Base-by-base conservation (phyloP, 75 land plant species). In the Azolla pinnata region DNA sequence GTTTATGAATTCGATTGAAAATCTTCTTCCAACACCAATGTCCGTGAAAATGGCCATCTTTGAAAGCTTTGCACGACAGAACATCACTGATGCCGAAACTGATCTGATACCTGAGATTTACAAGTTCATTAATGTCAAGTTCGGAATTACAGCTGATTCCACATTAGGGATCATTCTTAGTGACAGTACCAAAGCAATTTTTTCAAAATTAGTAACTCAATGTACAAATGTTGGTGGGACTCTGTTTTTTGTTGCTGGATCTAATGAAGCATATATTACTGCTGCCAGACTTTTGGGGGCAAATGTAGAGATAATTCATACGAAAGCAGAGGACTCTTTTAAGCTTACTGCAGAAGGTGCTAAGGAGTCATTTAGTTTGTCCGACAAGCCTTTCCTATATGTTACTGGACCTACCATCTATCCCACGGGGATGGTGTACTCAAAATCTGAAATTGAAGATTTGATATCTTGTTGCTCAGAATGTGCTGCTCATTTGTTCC, bases 41-140 rank as follows among this genome's bases (percentile, higher is more conserved):
- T 58, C 78, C 2, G 87, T 89, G 18, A 93, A 85, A 64, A 80
- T 79, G 58, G 75, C 82, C 14, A 80, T 93, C 29, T 93, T 85
- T 65, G 98, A 93, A 63, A 88, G 96, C 60, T 93, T 89, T 75
- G 84, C 87, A 23, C 74, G 98, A 60, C 98, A 93, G 64, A 93
- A 93, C 65, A 66, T 89, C 55, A 40, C 69, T 40, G 96, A 93
- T 47, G 60, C 77, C n/a, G 91, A 93, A 73, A 81, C 66, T 53
- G 96, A 93, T 74, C 85, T 85, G 14, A 74, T 64, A 17, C 44
- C 66, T 18, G 86, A 77, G 44, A 81, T 89, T 27, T 74, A 68
- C 44, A 70, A 75, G 35, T 75, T 89, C 53, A 21, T 86, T 26
- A 70, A 63, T 44, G 66, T 31, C 7, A 75, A 62, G 34, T 83